phyloP scores from a whole-genome alignment of 2,329 filamentous ascomycete species.

The Alternaria atra region DNA sequence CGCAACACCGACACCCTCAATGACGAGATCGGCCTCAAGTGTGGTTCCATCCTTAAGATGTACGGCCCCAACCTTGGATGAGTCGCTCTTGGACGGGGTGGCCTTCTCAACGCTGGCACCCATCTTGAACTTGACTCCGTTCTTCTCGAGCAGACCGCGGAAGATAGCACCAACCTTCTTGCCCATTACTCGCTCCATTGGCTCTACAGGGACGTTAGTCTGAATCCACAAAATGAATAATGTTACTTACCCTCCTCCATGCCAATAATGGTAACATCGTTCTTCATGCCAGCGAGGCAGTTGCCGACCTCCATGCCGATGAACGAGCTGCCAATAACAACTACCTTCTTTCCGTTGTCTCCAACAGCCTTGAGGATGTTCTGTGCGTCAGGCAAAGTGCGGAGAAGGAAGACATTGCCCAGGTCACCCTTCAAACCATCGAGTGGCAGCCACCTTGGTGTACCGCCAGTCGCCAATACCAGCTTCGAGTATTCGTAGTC shows the following conservation, averaged over 20 bases:
- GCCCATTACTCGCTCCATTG: conserved; percentile 87
- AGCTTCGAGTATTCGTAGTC: conserved; percentile 85
- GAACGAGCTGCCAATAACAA: conserved; percentile 91
- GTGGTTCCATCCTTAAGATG: conserved; percentile 85
- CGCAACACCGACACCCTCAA: conserved; percentile 87
- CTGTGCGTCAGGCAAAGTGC: conserved; percentile 79
- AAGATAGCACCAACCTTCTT: conserved; percentile 81
- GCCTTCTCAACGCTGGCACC: conserved; percentile 84
- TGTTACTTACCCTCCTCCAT: conserved; percentile 72
- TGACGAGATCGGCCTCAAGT: conserved; percentile 86
- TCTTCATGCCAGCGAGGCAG: conserved; percentile 75
- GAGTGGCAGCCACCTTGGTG: conserved; percentile 77
- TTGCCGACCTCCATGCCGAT: conserved; percentile 99
- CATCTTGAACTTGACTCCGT: conserved; percentile 89
- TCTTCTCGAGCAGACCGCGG: conserved; percentile 80
- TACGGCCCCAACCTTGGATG: conserved; percentile 79
- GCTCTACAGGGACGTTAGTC: conserved; percentile 57
- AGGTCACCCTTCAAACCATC: conserved; percentile 83
- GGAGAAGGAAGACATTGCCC: conserved; percentile 85
- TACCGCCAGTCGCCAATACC: conserved; percentile 87
- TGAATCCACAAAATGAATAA: neutral
- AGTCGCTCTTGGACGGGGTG: conserved; percentile 71
- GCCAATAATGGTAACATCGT: conserved; percentile 85
- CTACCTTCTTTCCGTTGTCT: conserved; percentile 85
- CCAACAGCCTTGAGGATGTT: conserved; percentile 82